phyloP scores from a whole-genome alignment of 2,329 filamentous ascomycete genomes.

The Cladosporium sp. region DNA sequence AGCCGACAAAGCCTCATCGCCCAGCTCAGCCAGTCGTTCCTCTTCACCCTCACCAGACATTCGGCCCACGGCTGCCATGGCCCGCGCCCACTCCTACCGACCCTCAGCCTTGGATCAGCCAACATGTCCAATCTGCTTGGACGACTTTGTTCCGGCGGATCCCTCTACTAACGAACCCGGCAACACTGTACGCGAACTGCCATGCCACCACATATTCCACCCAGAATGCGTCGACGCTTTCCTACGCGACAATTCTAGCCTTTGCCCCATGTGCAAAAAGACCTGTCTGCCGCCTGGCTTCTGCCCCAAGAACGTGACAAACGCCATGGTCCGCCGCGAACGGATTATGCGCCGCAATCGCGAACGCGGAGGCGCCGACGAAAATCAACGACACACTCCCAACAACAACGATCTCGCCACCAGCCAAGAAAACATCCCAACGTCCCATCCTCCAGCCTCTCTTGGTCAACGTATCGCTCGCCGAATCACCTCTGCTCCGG shows the following conservation, averaged over 20 bases:
- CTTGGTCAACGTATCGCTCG: constrained; percentile 7
- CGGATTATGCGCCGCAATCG: constrained; percentile 61
- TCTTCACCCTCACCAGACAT: constrained; percentile 14
- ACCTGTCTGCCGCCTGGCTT: constrained; percentile 68
- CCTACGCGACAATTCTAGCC: constrained; percentile 69
- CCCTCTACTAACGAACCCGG: constrained; percentile 18
- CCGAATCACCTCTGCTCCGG: constrained; percentile 10
- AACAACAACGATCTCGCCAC: neutral
- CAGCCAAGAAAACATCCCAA: neutral
- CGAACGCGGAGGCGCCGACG: constrained; percentile 35
- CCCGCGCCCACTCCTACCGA: constrained; percentile 17
- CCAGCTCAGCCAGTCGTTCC: constrained; percentile 13
- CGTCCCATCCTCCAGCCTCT: constrained; percentile 9
- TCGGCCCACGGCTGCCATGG: constrained; percentile 16
- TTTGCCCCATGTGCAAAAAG: constrained; percentile 88
- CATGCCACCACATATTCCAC: constrained; percentile 91
- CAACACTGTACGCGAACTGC: constrained; percentile 73
- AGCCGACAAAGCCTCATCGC: constrained; percentile 11
- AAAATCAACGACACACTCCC: neutral
- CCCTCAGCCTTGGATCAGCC: constrained; percentile 60
- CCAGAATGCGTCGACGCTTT: constrained; percentile 87
- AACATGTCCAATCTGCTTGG: constrained; percentile 84
- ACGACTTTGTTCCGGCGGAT: constrained; percentile 58
- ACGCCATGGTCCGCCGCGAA: constrained; percentile 81
- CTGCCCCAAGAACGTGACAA: constrained; percentile 62